Evolutionary conservation across 2,329 filamentous ascomycete genomes (phyloP), one percentile per base, ranked within the genome.

Genomic region (Trichoderma simmonsii): DNA sequence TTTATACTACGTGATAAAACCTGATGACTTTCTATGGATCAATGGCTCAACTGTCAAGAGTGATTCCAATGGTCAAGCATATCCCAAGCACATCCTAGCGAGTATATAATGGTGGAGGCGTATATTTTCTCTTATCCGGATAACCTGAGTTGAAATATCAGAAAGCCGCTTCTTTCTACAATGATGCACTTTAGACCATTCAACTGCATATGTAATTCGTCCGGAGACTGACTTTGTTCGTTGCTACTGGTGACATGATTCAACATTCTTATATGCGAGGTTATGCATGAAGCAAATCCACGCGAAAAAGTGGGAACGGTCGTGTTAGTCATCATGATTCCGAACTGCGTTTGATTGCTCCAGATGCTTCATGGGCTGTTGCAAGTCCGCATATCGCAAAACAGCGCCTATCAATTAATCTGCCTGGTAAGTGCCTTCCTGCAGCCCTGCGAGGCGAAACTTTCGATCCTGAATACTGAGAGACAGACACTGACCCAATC

Each of bases 301-400:
- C 32, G 56, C 7, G 11, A 54, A 36, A 36, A 54, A 61, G 57
- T n/a, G 66, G 66, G 7, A 8, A 36, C 9, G 5, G 1, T 14
- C 4, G 51, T 30, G 51, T 69, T 69, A 69, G 56, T 69, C 66
- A 69, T 61, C 54, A 61, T 26, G 24, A 21, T 14, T 9, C 36
- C 54, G 34, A 32, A 69, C 15, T 61, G 66, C 36, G 66, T 26
- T 24, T 60, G 56, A 28, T 62, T 61, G 67, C 54, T 51, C 51
- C 3, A 67, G 64, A 57, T 26, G 34, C 54, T 54, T 43, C 59
- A 59, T 59, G 28, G 67, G 67, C 57, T 54, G 56, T 62, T 51
- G 65, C 36, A 62, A 43, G 39, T 51, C 67, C 67, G 39, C 28
- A 70, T 61, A 61, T 61, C 39, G 57, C 57, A 48, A 70, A 61